Conservation (phyloP, 805 yeast species). For the Zygosaccharomyces bisporus region DNA sequence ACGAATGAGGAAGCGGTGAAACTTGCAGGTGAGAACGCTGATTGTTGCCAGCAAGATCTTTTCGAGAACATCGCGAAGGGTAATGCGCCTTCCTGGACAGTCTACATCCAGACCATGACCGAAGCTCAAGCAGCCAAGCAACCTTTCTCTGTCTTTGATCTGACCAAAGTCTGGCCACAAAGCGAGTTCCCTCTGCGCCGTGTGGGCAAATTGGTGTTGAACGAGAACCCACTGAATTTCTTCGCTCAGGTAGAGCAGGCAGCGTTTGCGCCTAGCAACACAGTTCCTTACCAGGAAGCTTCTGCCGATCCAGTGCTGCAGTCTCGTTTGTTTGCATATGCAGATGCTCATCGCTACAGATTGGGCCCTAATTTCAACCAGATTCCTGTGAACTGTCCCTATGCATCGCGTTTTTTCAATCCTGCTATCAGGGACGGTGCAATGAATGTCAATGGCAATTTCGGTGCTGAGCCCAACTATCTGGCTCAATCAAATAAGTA, state of each 20-base stretch:
- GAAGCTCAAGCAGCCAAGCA: slow-evolving; percentile 69
- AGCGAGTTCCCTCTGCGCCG: slow-evolving; percentile 78
- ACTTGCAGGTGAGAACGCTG: slow-evolving; percentile 75
- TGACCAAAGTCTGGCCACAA: slow-evolving; percentile 93
- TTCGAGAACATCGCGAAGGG: slow-evolving; percentile 75
- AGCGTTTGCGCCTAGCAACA: slow-evolving; percentile 80
- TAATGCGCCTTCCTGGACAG: slow-evolving; percentile 79
- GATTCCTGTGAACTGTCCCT: slow-evolving; percentile 88
- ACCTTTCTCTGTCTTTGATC: slow-evolving; percentile 80
- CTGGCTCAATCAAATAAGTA: slow-evolving; percentile 47
- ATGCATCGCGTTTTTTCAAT: slow-evolving; percentile 49
- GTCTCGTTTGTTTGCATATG: slow-evolving; percentile 75
- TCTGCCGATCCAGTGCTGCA: slow-evolving; percentile 83
- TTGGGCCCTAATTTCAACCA: slow-evolving; percentile 70
- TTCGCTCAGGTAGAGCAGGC: slow-evolving; percentile 86
- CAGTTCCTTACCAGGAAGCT: slow-evolving; percentile 80
- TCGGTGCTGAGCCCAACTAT: slow-evolving; percentile 76
- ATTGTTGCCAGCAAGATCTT: slow-evolving; percentile 74
- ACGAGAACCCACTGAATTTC: slow-evolving; percentile 81
- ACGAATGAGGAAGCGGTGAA: slow-evolving; percentile 65
- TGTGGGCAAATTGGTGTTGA: slow-evolving; percentile 73
- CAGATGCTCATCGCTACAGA: slow-evolving; percentile 84
- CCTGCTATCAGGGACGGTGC: slow-evolving; percentile 85
- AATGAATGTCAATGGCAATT: slow-evolving; percentile 64
- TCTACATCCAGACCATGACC: slow-evolving; percentile 83